Evolutionary conservation across 805 yeast genomes (phyloP).

Genomic region (Lipomyces mesembrius): DNA sequence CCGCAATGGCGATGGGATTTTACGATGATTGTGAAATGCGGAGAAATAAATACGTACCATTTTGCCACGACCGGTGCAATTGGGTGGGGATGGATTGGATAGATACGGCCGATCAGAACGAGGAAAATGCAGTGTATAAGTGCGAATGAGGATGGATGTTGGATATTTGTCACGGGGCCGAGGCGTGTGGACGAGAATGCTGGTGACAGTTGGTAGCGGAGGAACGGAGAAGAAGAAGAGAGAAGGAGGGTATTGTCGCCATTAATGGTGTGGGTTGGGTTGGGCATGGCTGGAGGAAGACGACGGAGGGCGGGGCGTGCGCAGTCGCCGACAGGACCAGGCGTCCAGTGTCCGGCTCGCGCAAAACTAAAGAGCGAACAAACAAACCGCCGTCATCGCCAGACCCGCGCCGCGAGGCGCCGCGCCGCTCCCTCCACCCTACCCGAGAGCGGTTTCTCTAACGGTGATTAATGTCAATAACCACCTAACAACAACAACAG

Average conservation of each 20-base stretch:
- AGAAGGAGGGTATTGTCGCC: background rate
- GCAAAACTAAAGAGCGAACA: background rate
- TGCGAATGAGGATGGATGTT: background rate
- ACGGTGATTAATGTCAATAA: no score
- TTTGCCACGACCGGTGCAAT: background rate
- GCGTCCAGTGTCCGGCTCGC: background rate
- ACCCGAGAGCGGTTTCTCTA: no score
- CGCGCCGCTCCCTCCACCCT: background rate
- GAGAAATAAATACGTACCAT: background rate
- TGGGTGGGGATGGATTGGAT: background rate
- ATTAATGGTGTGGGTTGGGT: background rate
- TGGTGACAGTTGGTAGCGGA: background rate
- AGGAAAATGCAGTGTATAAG: background rate
- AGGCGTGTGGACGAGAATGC: background rate
- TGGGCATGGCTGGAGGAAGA: background rate
- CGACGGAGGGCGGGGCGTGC: background rate
- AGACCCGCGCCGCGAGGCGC: conserved; percentile 2
- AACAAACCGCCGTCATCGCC: conserved; percentile 3
- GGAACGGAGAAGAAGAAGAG: background rate
- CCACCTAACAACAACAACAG: no score
- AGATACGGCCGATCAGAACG: background rate
- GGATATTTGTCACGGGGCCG: background rate
- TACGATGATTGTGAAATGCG: background rate
- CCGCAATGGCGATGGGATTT: background rate
- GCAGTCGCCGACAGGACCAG: conserved; percentile 1